phyloP scores from a whole-genome alignment of 169 alveolate genomes.

The Plasmodium reichenowi region DNA sequence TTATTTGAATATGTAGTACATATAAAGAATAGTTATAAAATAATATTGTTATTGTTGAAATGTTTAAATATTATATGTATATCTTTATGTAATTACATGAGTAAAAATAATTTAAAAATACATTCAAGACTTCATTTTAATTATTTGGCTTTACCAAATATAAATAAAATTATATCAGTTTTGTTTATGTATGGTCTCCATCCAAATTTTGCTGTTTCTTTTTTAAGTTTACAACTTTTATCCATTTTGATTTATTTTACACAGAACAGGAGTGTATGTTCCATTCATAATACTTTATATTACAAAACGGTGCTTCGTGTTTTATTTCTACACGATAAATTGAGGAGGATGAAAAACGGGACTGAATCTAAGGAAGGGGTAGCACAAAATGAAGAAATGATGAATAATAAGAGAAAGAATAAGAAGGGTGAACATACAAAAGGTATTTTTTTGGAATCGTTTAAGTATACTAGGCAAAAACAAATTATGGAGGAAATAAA shows the following conservation, averaged over 20 bases:
- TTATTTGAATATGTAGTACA: slow-evolving; percentile 38
- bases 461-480: too few relatives aligned
- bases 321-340: not conserved
- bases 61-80: slow-evolving; percentile 62
- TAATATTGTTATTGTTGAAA: slow-evolving; percentile 25
- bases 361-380: not conserved
- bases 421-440: too few relatives aligned
- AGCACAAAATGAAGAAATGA: not conserved
- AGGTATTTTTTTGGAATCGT: too few relatives aligned
- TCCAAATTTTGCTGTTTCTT: slow-evolving; percentile 39
- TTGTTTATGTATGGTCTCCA: slow-evolving; percentile 59
- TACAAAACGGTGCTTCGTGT: slow-evolving; percentile 26
- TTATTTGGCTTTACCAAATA: slow-evolving; percentile 63
- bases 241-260: slow-evolving; percentile 53
- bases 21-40: slow-evolving; percentile 39
- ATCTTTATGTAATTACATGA: slow-evolving; percentile 58
- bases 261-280: slow-evolving; percentile 27
- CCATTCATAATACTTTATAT: slow-evolving; percentile 36
- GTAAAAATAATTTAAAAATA: slow-evolving; percentile 37
- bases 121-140: slow-evolving; percentile 65
- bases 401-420: not conserved
- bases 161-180: slow-evolving; percentile 37
- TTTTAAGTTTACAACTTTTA: slow-evolving; percentile 64
- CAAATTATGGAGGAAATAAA: not conserved
- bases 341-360: not conserved